Conservation (phyloP, 495 filamentous ascomycete species). For the Neurospora tetrasperma region DNA sequence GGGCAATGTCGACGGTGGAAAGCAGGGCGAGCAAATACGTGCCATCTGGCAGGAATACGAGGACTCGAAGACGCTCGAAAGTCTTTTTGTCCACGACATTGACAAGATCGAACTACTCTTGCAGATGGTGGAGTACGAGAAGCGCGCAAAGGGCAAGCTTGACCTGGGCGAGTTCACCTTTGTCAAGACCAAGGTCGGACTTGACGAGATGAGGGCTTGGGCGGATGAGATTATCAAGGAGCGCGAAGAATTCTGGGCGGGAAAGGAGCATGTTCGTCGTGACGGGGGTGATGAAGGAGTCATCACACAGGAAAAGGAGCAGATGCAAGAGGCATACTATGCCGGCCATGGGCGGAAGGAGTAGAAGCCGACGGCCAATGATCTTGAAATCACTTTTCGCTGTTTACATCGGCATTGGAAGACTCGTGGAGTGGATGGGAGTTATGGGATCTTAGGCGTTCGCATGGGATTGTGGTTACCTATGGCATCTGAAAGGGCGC, state of each 20-base stretch:
- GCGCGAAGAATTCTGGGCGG: constrained; percentile 62
- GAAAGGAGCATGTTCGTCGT: constrained; percentile 29
- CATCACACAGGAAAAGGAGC: constrained; percentile 21
- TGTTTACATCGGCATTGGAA: neutral
- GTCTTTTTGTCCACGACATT: constrained; percentile 86
- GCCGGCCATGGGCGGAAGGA: constrained; percentile 12
- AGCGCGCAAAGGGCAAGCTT: constrained; percentile 45
- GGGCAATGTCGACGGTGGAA: constrained; percentile 59
- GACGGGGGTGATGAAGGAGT: constrained; percentile 31
- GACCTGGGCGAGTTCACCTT: constrained; percentile 78
- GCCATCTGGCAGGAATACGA: constrained; percentile 91
- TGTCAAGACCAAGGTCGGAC: constrained; percentile 59
- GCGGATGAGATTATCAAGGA: constrained; percentile 64
- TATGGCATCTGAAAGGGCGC: neutral
- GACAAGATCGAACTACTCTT: constrained; percentile 91
- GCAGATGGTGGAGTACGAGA: constrained; percentile 97
- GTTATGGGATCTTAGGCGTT: neutral
- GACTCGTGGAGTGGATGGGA: neutral
- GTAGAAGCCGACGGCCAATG: constrained; percentile 8
- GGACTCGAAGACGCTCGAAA: constrained; percentile 68
- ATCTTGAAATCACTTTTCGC: neutral
- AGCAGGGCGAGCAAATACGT: constrained; percentile 56
- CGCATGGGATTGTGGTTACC: neutral
- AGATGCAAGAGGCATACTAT: constrained; percentile 36
- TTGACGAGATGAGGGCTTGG: constrained; percentile 76